Evolutionary conservation across 306 rosid species (phyloP), one percentile per base, ranked within the genome.

Genomic region (Erythrophleum fordii): DNA sequence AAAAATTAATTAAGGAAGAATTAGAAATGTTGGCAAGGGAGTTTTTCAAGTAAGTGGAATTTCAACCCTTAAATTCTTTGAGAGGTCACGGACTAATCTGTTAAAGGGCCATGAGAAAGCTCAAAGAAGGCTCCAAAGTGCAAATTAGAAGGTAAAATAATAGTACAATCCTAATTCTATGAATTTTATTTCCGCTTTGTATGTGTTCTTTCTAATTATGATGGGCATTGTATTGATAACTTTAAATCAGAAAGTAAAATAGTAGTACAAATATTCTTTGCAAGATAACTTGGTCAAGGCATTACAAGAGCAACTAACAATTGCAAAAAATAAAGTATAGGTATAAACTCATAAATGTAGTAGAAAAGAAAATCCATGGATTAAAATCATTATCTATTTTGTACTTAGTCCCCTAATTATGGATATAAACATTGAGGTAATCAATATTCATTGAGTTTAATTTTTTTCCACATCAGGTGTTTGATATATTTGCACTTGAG

Each of bases 111-210:
- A 91, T 71, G 91, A 80, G 9, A 86, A 89, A 88, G 90, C 97
- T 73, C 99, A 93, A 80, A 75, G 93, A 80, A 98, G 93, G 78
- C 94, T 95, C 77, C 87, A 88, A 80, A 93, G 93, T 80, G 89
- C 99, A 37, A 93, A 89, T 78, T 97, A 93, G 82, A 93, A 95
- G 99, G 99, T 95, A 75, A 79, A 80, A 44, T 73, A 34, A 66
- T 49, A 29, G 20, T 58, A 14, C 51, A 60, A 22, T 75, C 66
- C 14, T 1, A 51, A 31, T 66, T 82, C 72, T 34, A 16, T 18
- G 17, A 39, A 26, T 68, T n/a, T 69, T 51, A 6, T 65, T 80
- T 39, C 13, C 39, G 56, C 26, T 61, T 39, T 56, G 12, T 77
- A 52, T 73, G 6, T 23, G 6, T 18, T 75, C 18, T 31, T 34